Conservation (phyloP, 1,139 yeast genomes). For the Taphrina betulina region DNA sequence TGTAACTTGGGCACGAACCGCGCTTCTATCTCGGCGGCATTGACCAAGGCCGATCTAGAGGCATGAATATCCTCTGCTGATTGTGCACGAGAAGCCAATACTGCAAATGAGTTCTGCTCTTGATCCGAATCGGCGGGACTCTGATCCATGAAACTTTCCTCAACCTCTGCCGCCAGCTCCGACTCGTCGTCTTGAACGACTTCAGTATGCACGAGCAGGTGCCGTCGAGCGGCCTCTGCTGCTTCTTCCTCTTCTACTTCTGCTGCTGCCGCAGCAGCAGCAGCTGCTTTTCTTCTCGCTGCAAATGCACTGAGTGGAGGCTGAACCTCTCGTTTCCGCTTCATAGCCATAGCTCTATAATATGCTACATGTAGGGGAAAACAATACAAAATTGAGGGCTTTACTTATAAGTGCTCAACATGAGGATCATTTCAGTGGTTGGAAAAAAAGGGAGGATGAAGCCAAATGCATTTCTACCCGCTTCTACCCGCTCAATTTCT, state of each 20-base stretch:
- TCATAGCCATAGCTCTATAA: too few relatives aligned
- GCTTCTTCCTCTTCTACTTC: background rate
- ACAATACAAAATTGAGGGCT: too few relatives aligned
- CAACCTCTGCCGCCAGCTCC: background rate
- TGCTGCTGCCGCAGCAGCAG: background rate
- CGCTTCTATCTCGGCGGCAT: too few relatives aligned
- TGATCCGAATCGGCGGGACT: background rate
- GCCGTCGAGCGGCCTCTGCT: background rate
- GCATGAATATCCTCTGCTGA: background rate
- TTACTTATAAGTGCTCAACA: too few relatives aligned
- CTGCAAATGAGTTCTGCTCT: background rate
- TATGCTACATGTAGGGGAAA: too few relatives aligned
- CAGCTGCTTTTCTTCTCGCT: slow-evolving; percentile 21
- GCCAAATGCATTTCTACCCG: too few relatives aligned
- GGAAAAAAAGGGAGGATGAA: too few relatives aligned
- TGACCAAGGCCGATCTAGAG: background rate
- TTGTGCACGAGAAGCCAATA: background rate
- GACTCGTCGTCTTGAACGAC: background rate
- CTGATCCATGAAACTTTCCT: background rate
- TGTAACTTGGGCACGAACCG: too few relatives aligned
- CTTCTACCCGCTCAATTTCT: too few relatives aligned
- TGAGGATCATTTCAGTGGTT: too few relatives aligned
- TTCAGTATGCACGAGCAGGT: background rate
- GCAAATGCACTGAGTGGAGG: slow-evolving; percentile 27
- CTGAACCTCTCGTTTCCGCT: slow-evolving; percentile 13